A percentile compares a stretch with the other conserved stretches of the same genome.
Evolutionary conservation across 345 rosid genomes (phyloP).

Genomic region (Salix dunnii): DNA sequence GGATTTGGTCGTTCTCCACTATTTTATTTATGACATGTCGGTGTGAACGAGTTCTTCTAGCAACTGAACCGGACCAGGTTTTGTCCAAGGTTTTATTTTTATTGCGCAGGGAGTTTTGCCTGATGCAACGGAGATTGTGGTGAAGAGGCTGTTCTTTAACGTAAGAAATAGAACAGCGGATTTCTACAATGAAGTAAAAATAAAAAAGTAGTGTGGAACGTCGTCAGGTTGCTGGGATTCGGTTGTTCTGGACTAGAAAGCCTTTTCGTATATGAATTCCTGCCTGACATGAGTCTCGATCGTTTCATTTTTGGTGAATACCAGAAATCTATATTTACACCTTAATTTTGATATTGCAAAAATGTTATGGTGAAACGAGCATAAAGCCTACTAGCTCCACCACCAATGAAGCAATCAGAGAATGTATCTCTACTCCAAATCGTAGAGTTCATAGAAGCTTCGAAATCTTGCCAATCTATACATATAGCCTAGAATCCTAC

Average conservation of each 20-base stretch:
- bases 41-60: not conserved
- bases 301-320: constrained; percentile 66
- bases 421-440: too few relatives aligned
- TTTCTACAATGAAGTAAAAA: constrained; percentile 92
- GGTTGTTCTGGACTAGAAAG: constrained; percentile 94
- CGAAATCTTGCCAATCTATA: too few relatives aligned
- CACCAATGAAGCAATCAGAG: too few relatives aligned
- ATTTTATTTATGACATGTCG: too few relatives aligned
- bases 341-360: constrained; percentile 2
- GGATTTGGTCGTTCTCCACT: constrained; percentile 58
- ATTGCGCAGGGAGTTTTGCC: constrained; percentile 63
- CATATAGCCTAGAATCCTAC: too few relatives aligned
- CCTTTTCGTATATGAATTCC: constrained; percentile 84
- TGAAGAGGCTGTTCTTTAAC: constrained; percentile 86
- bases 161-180: constrained; percentile 84
- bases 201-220: constrained; percentile 82
- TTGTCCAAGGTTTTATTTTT: not conserved
- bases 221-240: constrained; percentile 92
- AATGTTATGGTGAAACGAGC: not conserved
- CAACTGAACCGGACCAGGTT: not conserved
- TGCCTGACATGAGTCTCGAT: constrained; percentile 82
- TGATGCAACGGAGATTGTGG: constrained; percentile 91
- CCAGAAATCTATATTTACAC: not conserved
- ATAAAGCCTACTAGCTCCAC: too few relatives aligned
- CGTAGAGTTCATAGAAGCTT: too few relatives aligned